These are phyloP conservation scores for Pyrenochaeta sp. DNA, from an alignment of 2,329 filamentous ascomycete species.

Conservation along the genomic window DNA sequence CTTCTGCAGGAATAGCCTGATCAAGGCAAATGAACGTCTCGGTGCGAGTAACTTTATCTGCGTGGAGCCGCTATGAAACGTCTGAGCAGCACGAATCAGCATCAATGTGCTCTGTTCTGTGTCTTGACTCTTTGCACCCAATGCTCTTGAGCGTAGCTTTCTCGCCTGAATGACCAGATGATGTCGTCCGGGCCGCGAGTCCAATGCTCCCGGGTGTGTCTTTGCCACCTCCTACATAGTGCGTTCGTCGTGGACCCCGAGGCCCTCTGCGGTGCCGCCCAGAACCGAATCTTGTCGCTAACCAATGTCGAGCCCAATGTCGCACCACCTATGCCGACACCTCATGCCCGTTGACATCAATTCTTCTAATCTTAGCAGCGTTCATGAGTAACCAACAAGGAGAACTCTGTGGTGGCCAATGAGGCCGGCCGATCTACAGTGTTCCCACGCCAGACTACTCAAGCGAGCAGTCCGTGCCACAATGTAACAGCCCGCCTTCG, in stretches of 20 bases:
- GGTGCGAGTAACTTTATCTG: constrained; percentile 2
- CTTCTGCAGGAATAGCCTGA: constrained; percentile 15
- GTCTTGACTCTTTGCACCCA: too few species aligned
- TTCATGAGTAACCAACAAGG: constrained; percentile 1
- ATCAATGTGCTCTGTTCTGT: too few species aligned
- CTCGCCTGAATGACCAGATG: too few species aligned
- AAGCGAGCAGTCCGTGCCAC: constrained; percentile 9
- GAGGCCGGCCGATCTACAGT: constrained; percentile 5
- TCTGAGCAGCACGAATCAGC: constrained; percentile 1
- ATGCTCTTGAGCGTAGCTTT: too few species aligned
- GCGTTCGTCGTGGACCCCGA: constrained; percentile 6
- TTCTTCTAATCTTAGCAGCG: constrained; percentile 8
- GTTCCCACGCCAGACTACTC: constrained; percentile 11
- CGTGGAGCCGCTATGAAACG: not conserved
- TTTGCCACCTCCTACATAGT: constrained; percentile 11
- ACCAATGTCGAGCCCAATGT: not conserved
- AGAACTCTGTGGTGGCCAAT: constrained; percentile 10
- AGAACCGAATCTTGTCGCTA: too few species aligned
- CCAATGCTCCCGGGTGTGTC: not conserved
- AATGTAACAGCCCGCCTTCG: constrained; percentile 4
- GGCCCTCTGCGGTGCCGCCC: constrained; percentile 1
- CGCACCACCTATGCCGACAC: not conserved
- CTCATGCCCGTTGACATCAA: not conserved
- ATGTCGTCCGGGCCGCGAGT: too few species aligned
- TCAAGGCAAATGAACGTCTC: constrained; percentile 6